Conservation (phyloP, 1,284 basidiomycete genomes). For the Meripilus lineatus region DNA sequence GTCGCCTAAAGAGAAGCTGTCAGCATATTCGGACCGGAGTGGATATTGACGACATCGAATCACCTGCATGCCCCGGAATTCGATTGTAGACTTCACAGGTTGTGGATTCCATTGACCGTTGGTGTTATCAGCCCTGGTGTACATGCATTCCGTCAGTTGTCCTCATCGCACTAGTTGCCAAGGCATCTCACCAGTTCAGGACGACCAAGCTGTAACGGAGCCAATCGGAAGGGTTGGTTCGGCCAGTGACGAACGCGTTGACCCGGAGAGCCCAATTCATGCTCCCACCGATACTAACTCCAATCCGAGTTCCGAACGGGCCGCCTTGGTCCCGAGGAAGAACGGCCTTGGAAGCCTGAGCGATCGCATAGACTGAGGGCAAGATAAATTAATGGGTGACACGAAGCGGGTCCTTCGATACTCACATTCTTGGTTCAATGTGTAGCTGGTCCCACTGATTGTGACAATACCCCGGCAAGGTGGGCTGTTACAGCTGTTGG, state of each 20-base stretch:
- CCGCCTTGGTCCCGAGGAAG: slow-evolving; percentile 64
- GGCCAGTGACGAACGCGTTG: slow-evolving; percentile 57
- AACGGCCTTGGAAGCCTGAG: slow-evolving; percentile 68
- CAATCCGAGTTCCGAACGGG: slow-evolving; percentile 64
- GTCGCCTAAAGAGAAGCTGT: slow-evolving; percentile 36
- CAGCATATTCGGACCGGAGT: not conserved
- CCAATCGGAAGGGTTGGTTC: slow-evolving; percentile 53
- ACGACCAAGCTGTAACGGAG: slow-evolving; percentile 65
- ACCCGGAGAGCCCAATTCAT: slow-evolving; percentile 57
- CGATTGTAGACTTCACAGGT: slow-evolving; percentile 59
- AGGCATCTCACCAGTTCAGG: slow-evolving; percentile 41
- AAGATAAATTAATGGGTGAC: not conserved
- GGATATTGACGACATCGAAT: slow-evolving; percentile 3
- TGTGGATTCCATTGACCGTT: slow-evolving; percentile 55
- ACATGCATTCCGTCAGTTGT: not conserved
- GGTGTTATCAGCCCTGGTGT: slow-evolving; percentile 43
- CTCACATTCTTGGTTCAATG: slow-evolving; percentile 68
- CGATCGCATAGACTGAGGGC: slow-evolving; percentile 61
- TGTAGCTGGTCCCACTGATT: slow-evolving; percentile 49
- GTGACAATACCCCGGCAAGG: slow-evolving; percentile 67
- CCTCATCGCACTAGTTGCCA: slow-evolving; percentile 10
- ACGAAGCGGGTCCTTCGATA: slow-evolving; percentile 4
- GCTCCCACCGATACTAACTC: slow-evolving; percentile 52
- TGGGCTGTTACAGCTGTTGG: slow-evolving; percentile 51
- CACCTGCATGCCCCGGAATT: slow-evolving; percentile 66